Base-by-base conservation (phyloP, 2,329 filamentous ascomycete genomes). In the Cladophialophora yegresii region DNA sequence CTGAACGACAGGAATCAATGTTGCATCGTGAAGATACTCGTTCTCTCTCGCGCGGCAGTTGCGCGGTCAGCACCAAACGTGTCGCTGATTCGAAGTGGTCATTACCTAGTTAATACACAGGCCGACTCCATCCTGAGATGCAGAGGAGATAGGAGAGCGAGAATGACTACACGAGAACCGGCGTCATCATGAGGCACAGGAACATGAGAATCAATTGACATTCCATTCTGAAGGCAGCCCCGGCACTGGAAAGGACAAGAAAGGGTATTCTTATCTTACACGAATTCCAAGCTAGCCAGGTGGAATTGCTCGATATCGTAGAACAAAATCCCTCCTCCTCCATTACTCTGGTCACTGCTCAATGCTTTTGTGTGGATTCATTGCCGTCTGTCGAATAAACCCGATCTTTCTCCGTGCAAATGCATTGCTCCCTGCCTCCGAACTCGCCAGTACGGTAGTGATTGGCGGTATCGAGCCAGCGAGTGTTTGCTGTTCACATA, bases 241-340 rank as follows among this genome's bases (percentile, higher is more conserved):
- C 23, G 43, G 53, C 51, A 23, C 33, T 54, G 40, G 56, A 28
- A 64, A 57, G 58, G 47, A 63, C 60, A 65, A 55, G 57, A 30
- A 26, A 59, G 57, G 57, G 47, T 59, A 59, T 59, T 40, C 64
- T 60, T 68, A 64, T 64, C 64, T 61, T 64, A 68, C 66, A 68
- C 61, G 64, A 61, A 66, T 66, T 68, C 64, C 66, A 66, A 64
- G 66, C 66, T 58, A 58, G 59, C 54, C 62, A 62, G 55, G 30
- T 30, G 51, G 51, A 45, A 57, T 43, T 54, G 61, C 66, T 63
- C 61, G 64, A 66, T 54, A 64, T 60, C 47, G 66, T 63, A 66
- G 60, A 68, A 68, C 66, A 68, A 63, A 60, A 64, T 62, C 53
- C 66, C 66, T 64, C 66, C 66, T 61, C 51, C 54, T 55, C 56